Base-by-base conservation (phyloP, 1,284 basidiomycete species). In the Ustilago trichophora region DNA sequence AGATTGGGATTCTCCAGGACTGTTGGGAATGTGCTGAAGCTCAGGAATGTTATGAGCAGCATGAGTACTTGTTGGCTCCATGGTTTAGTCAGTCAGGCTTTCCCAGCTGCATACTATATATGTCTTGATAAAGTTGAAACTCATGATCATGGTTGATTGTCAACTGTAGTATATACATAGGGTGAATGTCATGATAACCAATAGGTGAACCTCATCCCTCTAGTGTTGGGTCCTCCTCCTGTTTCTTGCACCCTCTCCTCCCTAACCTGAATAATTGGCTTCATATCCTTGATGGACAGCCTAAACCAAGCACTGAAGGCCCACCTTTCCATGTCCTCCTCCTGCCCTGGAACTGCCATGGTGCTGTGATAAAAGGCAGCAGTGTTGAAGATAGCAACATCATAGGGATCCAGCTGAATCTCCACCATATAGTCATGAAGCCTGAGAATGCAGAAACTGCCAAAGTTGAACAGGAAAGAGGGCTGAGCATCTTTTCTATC, bases 381-480 rank as follows among this genome's bases (percentile, higher is more conserved):
- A n/a, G 35, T 37, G 45, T 37, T 29, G 35, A 37, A 37, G 19
- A 47, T 29, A 13, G 45, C 45, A 37, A 47, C 21, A 18, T 47
- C 25, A 21, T 27, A 19, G 26, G 8, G 35, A 15, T 47, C 45
- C 4, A 38, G 34, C 16, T 47, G 24, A 1, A 47, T 18, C 18
- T 37, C 29, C 16, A 47, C 16, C 19, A 29, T 47, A 24, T 47
- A 47, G 45, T 47, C 18, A 8, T 47, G 45, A 2, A 47, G 35
- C 3, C 25, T 18, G 24, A 47, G 21, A 10, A 27, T 12, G 45
- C 45, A 47, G 29, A 25, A 34, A 15, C 24, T 18, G 2, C 34
- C 25, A 47, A 47, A 47, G 25, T 47, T 47, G 45, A 47, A 47
- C 3, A 47, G 35, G 19, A 47, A 47, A 11, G 45, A 47, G 13